Evolutionary conservation across 352 stramenopile genomes (phyloP), one percentile per base, ranked within the genome.

Genomic region (Phytophthora gonapodyides): DNA sequence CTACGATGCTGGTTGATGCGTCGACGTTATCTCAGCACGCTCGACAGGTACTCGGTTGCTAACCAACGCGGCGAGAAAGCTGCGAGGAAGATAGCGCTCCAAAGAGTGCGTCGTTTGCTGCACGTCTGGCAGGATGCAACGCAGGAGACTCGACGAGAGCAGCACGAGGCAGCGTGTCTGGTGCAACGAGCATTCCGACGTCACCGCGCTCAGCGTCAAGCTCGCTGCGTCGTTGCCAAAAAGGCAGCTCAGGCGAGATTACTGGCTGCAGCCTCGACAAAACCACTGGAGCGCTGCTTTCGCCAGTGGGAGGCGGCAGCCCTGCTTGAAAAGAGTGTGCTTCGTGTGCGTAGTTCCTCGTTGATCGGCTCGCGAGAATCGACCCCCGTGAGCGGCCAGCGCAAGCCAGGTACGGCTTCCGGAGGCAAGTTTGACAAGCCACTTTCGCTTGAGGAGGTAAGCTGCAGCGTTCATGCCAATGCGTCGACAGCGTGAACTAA

Each of bases 261-360:
- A 24, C 41, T 93, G 13, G 74, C 70, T 16, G 64, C 69, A 35
- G 66, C 76, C 1, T 71, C 76, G 5, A 65, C 75, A 48, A 90
- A 87, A 34, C 84, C 81, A 8, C 44, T 91, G 2, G 80, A 85
- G 47, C 67, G 74, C 2, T 84, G 68, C 34, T 93, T 93, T 48
- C 78, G 68, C 16, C 63, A 61, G 38, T 91, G 84, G 84, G 80
- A 91, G 42, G 27, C 55, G 12, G 50, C 56, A 7, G 31, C 57
- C 0, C 7, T 88, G 44, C 69, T 91, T 0, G 77, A 93, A 49
- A 82, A 80, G 34, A 69, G 58, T 17, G 57, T 76, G 0, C 38
- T 88, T 27, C 65, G 59, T 12, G 64, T 91, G 12, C 69, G 79
- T 10, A 77, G 66, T 21, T 68, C 71, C 5, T 61, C 45, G 34